Base-by-base conservation (phyloP, 2,329 filamentous ascomycete genomes). In the Erysiphe pulchra region DNA sequence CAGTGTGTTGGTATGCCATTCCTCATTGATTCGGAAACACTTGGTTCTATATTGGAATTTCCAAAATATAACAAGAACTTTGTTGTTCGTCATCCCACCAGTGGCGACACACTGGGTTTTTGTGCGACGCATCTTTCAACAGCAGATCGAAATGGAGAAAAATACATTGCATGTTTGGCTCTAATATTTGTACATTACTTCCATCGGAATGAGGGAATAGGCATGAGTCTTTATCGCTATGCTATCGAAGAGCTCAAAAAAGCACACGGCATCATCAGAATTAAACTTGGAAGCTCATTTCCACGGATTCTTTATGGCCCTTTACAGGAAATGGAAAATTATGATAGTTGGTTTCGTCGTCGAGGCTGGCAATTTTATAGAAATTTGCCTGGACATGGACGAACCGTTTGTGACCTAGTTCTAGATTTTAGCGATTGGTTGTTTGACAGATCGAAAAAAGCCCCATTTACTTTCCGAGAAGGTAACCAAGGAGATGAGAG, bases 111-210 rank as follows among this genome's bases (percentile, higher is more conserved):
- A 20, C 54, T 75, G 34, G 72, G 71, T 0, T 75, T 75, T 49
- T 75, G 71, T 52, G 70, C 71, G 10, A 74, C 71, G 9, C 75
- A 70, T 53, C 68, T 70, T 30, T 71, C 68, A 4, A 74, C 70
- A 55, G 64, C 67, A 41, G 67, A 72, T 50, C 65, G 65, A 49
- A 65, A 62, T 36, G 65, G 63, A 17, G 66, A 71, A 49, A 63
- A 63, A 32, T 59, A 73, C 37, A 62, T 75, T 42, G 72, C 70
- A 9, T 75, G 69, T 3, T 54, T 76, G 31, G 70, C 70, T 11
- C 57, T 65, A 11, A 56, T 76, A 28, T 56, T 75, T 32, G 71
- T 75, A 17, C 64, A 63, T 31, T 60, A 65, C 32, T 58, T 62
- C 1, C 65, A 64, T 53, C 63, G 65, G 24, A 56, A 61, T 45